Evolutionary conservation across 2,329 filamentous ascomycete species (phyloP), one percentile per base, ranked within the genome.

Genomic region (Venturia aucupariae): DNA sequence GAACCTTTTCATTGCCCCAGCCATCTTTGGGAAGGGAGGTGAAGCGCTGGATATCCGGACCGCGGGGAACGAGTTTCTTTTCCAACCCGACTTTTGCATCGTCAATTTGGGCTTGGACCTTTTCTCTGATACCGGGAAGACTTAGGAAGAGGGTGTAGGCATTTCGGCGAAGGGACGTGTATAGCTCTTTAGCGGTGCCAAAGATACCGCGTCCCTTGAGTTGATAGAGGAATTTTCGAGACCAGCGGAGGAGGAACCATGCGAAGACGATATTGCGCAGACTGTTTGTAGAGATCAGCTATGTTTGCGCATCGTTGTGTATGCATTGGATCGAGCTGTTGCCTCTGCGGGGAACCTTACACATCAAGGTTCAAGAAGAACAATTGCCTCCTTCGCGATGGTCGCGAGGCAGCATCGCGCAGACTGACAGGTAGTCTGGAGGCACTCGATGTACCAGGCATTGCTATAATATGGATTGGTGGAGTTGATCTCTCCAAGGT

Each of bases 251-350:
- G 66, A 97, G 75, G 78, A 97, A 97, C 70, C 96, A 84, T 72
- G 92, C 82, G 76, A 97, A 96, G 70, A 97, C 80, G 66, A 97
- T 80, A 74, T 97, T 96, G 64, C 90, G 90, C 67, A 96, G 72
- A 66, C 90, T 93, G 63, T 67, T 41, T 7, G 51, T 10, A 7
- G 8, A 27, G 27, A 42, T 67, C 42, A 55, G 30, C 27, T 64
- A 32, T 19, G 41, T 27, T 51, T 27, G 46, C 22, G 22, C 8
- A 38, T 35, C 17, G n/a, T 17, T 22, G 51, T 19, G 39, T n/a
- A n/a, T n/a, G n/a, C n/a, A 11, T 41, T 44, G 51, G 24, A 44
- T 13, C 17, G 11, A 11, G 46, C 24, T 38, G 30, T 60, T 32
- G 24, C 55, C 32, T 48, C 44, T 62, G 13, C 60, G 62, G 30